Evolutionary conservation across 2,329 filamentous ascomycete genomes (phyloP), one percentile per base, ranked within the genome.

Genomic region (Polytolypa hystricis): DNA sequence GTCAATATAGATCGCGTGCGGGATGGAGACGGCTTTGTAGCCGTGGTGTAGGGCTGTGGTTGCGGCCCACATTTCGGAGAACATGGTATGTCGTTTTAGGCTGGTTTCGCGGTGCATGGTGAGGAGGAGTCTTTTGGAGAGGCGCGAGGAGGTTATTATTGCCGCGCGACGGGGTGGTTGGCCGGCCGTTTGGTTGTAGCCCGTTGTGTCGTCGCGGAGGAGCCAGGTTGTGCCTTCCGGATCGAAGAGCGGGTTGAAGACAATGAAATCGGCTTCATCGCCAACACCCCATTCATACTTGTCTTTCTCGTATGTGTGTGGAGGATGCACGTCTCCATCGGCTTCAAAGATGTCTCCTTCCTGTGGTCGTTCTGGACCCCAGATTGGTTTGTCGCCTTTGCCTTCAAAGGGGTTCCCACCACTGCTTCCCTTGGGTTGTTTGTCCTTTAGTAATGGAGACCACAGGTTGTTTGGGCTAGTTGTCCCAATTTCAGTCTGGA

Each of bases 21-120:
- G 89, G 2, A 79, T 85, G 47, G 81, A 93, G 10, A 95, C 86
- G 25, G 84, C 86, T 65, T 95, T 96, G 63, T 84, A 79, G 8
- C 89, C 89, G 56, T 95, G 87, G 42, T 95, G 87, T 7, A 96
- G 70, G 1, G 87, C 84, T 1, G 84, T 78, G 0, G 83, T 91
- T 1, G 81, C 80, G 0, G 87, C 84, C 85, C 85, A 95, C 87
- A 95, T 95, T 60, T 96, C 89, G 0, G 86, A 84, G 56, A 93
- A 93, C 66, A 91, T 93, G 45, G 84, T 83, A 59, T 93, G 83
- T 49, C 86, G 87, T 53, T 81, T 79, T 50, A 84, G 73, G 19
- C 79, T 77, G 3, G 87, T 94, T 65, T 94, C 86, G 38, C 77
- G 74, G 65, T 96, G 89, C 89, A 96, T 96, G 12, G 80, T 80